Conservation (phyloP, 352 stramenopile species). For the Globisporangium irregulare region DNA sequence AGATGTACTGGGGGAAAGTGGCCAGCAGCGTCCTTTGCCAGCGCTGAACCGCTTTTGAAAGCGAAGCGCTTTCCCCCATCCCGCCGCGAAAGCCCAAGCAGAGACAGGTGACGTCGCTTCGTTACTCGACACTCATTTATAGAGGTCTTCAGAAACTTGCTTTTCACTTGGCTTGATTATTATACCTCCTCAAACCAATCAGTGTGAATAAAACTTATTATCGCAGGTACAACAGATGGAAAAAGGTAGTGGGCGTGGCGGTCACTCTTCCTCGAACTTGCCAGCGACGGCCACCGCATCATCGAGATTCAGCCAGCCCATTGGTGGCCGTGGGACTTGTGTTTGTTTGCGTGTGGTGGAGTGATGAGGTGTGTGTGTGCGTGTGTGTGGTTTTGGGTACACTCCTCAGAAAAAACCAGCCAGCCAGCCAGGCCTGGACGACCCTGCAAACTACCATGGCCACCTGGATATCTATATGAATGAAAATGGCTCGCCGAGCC, state of each 20-base stretch:
- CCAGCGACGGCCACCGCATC: not conserved
- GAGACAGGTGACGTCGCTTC: not conserved
- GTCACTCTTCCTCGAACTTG: not conserved
- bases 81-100: not conserved
- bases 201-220: not conserved
- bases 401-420: not conserved
- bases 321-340: not conserved
- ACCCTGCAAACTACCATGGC: not conserved
- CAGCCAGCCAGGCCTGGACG: not conserved
- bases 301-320: not conserved
- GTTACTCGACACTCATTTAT: not conserved
- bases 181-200: not conserved
- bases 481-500: not conserved
- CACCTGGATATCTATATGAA: not conserved
- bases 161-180: not conserved
- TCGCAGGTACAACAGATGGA: not conserved
- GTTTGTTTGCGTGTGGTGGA: not conserved
- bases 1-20: not conserved
- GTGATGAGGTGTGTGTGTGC: not conserved
- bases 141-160: constrained; percentile 1
- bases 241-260: not conserved
- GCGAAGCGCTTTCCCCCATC: not conserved
- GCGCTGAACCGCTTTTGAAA: too few species aligned
- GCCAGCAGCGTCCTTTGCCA: not conserved
- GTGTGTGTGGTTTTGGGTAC: not conserved